These are phyloP conservation scores for Rhexocercosporidium sp. DNA, from an alignment of 2,329 filamentous ascomycete genomes.

Conservation along the genomic window DNA sequence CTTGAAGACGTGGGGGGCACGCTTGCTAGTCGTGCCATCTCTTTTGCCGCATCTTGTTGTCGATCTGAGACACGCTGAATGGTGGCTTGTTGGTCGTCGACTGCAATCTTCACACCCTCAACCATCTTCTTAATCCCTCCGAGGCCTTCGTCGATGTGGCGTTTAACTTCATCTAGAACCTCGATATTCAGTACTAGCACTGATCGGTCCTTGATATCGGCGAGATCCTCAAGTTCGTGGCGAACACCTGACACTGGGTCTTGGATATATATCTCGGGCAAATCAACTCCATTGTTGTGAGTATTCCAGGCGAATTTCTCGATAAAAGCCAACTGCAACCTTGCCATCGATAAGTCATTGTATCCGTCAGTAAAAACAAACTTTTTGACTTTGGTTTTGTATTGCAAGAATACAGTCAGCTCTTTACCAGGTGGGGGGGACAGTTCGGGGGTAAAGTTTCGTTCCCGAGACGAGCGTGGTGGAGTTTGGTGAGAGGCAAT, in stretches of 20 bases:
- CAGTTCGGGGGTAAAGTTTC: constrained; percentile 62
- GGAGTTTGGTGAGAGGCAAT: constrained; percentile 41
- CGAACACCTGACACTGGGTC: constrained; percentile 95
- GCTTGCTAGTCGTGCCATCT: constrained; percentile 65
- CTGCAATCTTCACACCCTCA: constrained; percentile 81
- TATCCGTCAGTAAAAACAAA: constrained; percentile 86
- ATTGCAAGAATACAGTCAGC: constrained; percentile 91
- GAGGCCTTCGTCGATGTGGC: constrained; percentile 92
- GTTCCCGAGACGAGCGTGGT: constrained; percentile 51
- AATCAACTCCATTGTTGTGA: constrained; percentile 86
- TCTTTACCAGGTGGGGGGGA: constrained; percentile 81
- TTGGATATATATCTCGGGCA: constrained; percentile 98
- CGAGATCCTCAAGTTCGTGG: constrained; percentile 92
- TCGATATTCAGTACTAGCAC: constrained; percentile 96
- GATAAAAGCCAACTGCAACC: constrained; percentile 93
- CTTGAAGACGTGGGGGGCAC: constrained; percentile 35
- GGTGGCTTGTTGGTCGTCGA: constrained; percentile 81
- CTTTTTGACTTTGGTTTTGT: constrained; percentile 97
- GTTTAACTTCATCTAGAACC: constrained; percentile 92
- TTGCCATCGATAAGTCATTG: constrained; percentile 82
- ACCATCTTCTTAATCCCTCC: constrained; percentile 80
- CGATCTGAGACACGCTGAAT: constrained; percentile 88
- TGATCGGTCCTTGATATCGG: constrained; percentile 91
- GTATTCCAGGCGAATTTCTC: constrained; percentile 99
- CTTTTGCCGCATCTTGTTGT: constrained; percentile 87